Percentiles rank a stretch among this genome's conserved stretches.
Evolutionary conservation across 163 green algal species (phyloP).

Genomic region (Prototheca cutis): DNA sequence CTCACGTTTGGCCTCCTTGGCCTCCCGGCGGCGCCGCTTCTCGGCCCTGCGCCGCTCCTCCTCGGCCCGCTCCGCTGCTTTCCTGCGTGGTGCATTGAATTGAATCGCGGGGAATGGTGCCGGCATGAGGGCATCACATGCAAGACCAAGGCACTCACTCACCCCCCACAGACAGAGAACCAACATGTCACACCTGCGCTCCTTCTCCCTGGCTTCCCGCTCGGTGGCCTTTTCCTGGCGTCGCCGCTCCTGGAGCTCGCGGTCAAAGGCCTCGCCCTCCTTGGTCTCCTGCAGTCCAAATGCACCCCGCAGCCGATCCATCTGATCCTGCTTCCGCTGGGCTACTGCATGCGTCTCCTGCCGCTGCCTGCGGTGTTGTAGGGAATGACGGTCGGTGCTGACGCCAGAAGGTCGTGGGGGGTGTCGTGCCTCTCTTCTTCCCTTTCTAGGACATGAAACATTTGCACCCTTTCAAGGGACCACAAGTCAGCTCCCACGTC

Average conservation of each 20-base stretch:
- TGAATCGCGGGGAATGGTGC: no score
- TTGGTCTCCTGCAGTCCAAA: conserved; percentile 47
- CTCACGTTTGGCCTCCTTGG: conserved; percentile 17
- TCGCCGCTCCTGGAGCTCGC: conserved; percentile 57
- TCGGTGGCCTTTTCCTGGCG: conserved; percentile 34
- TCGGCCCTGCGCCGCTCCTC: conserved; percentile 26
- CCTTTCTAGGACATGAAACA: no score
- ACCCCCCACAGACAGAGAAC: neutral
- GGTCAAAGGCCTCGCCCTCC: conserved; percentile 69
- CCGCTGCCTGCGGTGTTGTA: conserved; percentile 12
- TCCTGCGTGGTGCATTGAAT: no score
- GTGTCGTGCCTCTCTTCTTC: no score
- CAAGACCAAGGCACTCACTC: neutral
- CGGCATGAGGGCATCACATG: no score
- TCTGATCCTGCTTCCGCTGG: conserved; percentile 59
- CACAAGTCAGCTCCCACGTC: no score
- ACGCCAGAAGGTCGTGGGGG: no score
- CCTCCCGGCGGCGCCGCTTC: conserved; percentile 6
- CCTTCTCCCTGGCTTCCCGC: conserved; percentile 27
- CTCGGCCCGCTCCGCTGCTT: conserved; percentile 12
- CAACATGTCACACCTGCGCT: neutral
- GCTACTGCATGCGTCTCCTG: conserved; percentile 66
- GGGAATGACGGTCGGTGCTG: no score
- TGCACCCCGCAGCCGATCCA: conserved; percentile 52
- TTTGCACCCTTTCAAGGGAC: no score